These are phyloP conservation scores for Camellia sinensis DNA, from an alignment of 148 eudicot genomes.

Conservation along the genomic window DNA sequence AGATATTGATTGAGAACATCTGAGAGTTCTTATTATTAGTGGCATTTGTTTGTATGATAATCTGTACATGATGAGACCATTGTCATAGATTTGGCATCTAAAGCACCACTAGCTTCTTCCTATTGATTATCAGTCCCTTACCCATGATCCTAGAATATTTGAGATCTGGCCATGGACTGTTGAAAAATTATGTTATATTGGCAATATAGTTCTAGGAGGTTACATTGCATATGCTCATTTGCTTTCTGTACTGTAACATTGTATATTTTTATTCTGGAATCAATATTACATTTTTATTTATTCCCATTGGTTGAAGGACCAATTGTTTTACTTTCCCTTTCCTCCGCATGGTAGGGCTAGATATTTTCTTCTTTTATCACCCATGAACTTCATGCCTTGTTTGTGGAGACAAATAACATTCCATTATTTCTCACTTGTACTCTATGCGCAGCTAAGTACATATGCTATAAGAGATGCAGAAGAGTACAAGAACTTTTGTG, in stretches of 20 bases:
- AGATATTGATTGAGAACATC: background rate
- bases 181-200: background rate
- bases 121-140: background rate
- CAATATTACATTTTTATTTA: background rate
- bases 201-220: background rate
- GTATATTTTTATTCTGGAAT: background rate
- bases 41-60: background rate
- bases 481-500: slow-evolving; percentile 96
- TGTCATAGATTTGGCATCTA: background rate
- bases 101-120: background rate
- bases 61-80: background rate
- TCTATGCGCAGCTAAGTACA: slow-evolving; percentile 62
- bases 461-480: slow-evolving; percentile 94
- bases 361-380: background rate
- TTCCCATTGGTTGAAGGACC: background rate
- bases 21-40: background rate
- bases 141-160: background rate
- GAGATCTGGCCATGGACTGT: background rate
- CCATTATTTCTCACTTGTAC: slow-evolving; percentile 1
- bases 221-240: background rate
- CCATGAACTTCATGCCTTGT: background rate
- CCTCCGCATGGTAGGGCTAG: background rate
- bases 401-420: background rate
- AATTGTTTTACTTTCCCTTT: background rate
- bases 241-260: background rate